A percentile compares a stretch with the other conserved stretches of the same genome.
phyloP scores from a whole-genome alignment of 148 eudicot genomes.

The Pharnaceum exiguum region DNA sequence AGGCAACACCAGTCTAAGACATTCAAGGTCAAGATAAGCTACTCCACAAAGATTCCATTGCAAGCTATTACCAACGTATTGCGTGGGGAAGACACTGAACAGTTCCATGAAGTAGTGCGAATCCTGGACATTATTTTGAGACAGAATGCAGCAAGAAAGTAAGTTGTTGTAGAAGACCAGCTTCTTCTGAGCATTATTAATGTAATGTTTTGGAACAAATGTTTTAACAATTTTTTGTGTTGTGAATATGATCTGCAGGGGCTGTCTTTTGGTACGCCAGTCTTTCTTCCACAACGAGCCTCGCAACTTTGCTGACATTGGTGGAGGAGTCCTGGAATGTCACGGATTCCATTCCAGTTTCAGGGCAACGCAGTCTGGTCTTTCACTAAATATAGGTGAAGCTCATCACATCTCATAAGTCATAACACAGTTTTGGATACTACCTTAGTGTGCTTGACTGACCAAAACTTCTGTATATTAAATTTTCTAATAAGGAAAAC shows the following conservation, averaged over 20 bases:
- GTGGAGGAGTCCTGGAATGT: constrained; percentile 50
- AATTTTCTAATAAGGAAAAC: no score
- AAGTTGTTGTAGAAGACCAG: constrained; percentile 8
- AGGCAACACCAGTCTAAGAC: constrained; percentile 31
- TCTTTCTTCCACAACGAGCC: constrained; percentile 53
- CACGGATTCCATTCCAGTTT: constrained; percentile 55
- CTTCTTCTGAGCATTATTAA: background rate
- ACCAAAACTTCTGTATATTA: no score
- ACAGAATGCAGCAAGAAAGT: constrained; percentile 61
- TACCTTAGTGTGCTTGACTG: no score
- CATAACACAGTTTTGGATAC: no score
- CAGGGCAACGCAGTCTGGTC: no score
- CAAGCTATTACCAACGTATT: constrained; percentile 44
- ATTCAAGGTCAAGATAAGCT: constrained; percentile 38
- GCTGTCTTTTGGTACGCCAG: constrained; percentile 55
- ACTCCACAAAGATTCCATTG: constrained; percentile 44
- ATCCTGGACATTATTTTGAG: constrained; percentile 50
- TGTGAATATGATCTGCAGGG: constrained; percentile 41
- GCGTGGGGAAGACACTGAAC: constrained; percentile 44
- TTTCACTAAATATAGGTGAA: no score
- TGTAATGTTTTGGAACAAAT: background rate
- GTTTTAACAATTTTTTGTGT: no score
- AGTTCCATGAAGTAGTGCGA: constrained; percentile 47
- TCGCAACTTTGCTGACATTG: constrained; percentile 32
- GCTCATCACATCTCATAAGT: no score